A percentile compares a stretch with the other conserved stretches of the same genome.
These are phyloP conservation scores for Geotrichum fermentans DNA, from an alignment of 1,139 yeast genomes.

Conservation along the genomic window DNA sequence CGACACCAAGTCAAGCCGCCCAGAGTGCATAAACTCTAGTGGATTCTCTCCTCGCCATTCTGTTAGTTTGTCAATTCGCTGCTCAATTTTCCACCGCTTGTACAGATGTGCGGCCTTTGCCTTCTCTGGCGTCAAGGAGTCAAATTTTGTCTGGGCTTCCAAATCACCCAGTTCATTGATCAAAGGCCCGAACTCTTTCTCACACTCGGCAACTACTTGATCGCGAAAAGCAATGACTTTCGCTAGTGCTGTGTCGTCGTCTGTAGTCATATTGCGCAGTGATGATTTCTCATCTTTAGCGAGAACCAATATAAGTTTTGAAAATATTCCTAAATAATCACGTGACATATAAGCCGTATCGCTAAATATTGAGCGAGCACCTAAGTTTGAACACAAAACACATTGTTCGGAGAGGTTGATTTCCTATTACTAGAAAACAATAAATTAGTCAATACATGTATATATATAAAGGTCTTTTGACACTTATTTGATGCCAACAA, in stretches of 20 bases:
- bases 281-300: neutral
- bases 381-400: neutral
- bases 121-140: constrained; percentile 21
- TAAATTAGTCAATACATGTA: constrained; percentile 9
- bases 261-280: constrained; percentile 1
- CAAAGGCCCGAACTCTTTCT: constrained; percentile 3
- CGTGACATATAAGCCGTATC: neutral
- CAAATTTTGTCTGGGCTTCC: neutral
- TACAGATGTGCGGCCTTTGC: constrained; percentile 23
- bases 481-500: constrained; percentile 74
- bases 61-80: constrained; percentile 20
- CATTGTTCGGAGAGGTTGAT: neutral
- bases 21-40: neutral
- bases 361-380: too few species aligned
- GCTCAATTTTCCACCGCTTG: constrained; percentile 26
- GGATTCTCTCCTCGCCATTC: constrained; percentile 10
- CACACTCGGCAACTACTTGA: constrained; percentile 22
- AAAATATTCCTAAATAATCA: neutral
- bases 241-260: constrained; percentile 23
- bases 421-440: neutral
- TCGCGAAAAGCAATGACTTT: constrained; percentile 28
- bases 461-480: neutral
- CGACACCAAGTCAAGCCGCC: constrained; percentile 6
- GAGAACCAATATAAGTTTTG: too few species aligned
- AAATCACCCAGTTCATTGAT: neutral